Base-by-base conservation (phyloP, 23 red algal genomes). In the Cyanidioschyzon merolae region DNA sequence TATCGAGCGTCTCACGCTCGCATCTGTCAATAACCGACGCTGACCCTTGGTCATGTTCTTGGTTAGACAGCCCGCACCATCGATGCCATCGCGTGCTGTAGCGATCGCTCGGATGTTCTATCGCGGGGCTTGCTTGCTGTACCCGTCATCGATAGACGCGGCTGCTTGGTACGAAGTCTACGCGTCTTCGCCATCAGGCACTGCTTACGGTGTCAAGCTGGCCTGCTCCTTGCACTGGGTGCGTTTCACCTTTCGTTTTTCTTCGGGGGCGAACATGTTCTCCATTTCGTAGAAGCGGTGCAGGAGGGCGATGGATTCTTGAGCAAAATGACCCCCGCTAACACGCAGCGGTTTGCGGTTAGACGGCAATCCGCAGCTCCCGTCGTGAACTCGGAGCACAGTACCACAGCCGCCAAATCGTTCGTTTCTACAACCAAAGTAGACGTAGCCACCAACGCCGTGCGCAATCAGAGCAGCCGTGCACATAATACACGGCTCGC, bases 401-500 rank as follows among this genome's bases (percentile, higher is more conserved):
- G 88, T 87, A 38, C 88, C 94, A 74, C 94, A 98, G 3, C 94
- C 94, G 1, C 94, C 94, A 82, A 98, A 98, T 25, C 86, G 81
- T 15, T 88, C 85, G 40, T 91, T 98, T 36, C 79, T 39, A 58
- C 94, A 98, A 31, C 94, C 94, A 58, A 85, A 98, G 58, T 86
- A 88, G 25, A 81, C 54, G 29, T 35, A 71, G 29, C 63, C 63
- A 27, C 63, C 63, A 3, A 71, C 7, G 63, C 63, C 63, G 63
- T 71, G 12, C 16, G n/a, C 7, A 24, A 95, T 77, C 16, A 68
- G 35, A 21, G 88, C 88, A 34, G 85, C 84, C 3, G 88, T 77
- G 77, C 94, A 98, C 94, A 98, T 98, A 50, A 98, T 90, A 57
- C 94, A 98, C 24, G 94, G 94, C 76, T 98, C 94, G 71, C 88